Evolutionary conservation across 2,329 filamentous ascomycete genomes (phyloP).

Genomic region (Aspergillus ustus): DNA sequence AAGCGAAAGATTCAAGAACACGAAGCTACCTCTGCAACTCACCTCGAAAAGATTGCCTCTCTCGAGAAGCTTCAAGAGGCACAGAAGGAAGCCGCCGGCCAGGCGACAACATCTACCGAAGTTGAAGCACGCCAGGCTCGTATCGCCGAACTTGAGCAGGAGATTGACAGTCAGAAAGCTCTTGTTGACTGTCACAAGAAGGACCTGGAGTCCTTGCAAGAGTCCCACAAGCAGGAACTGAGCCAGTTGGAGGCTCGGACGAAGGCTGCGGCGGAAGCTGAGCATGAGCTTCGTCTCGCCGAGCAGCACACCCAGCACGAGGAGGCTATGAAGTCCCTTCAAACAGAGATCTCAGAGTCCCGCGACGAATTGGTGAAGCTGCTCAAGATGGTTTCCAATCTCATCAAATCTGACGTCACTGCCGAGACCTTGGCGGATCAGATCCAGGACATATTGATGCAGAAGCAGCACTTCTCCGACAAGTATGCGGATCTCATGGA

Average conservation of each 20-base stretch:
- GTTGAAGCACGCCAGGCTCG: conserved; percentile 48
- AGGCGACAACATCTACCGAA: conserved; percentile 64
- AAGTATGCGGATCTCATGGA: conserved; percentile 49
- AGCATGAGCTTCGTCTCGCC: conserved; percentile 41
- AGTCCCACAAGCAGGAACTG: conserved; percentile 55
- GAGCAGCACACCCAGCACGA: conserved; percentile 66
- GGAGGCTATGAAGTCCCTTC: conserved; percentile 61
- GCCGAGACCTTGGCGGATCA: conserved; percentile 65
- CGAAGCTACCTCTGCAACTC: conserved; percentile 71
- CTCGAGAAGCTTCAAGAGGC: conserved; percentile 75
- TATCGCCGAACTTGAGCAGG: conserved; percentile 60
- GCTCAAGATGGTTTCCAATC: conserved; percentile 60
- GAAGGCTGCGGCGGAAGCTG: conserved; percentile 42
- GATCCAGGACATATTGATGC: conserved; percentile 58
- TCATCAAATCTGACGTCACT: conserved; percentile 54
- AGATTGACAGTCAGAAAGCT: conserved; percentile 61
- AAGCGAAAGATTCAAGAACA: conserved; percentile 81
- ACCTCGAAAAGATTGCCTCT: conserved; percentile 70
- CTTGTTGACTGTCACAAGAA: conserved; percentile 59
- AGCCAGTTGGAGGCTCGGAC: conserved; percentile 44
- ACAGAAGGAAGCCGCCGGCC: conserved; percentile 69
- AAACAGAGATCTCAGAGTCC: conserved; percentile 67
- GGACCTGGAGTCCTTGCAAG: conserved; percentile 57
- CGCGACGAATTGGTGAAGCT: conserved; percentile 69
- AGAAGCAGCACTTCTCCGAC: conserved; percentile 48